A percentile compares a stretch with the other conserved stretches of the same genome.
Evolutionary conservation across 2,329 filamentous ascomycete species (phyloP).

Genomic region (Allantophomopsis cytisporea): DNA sequence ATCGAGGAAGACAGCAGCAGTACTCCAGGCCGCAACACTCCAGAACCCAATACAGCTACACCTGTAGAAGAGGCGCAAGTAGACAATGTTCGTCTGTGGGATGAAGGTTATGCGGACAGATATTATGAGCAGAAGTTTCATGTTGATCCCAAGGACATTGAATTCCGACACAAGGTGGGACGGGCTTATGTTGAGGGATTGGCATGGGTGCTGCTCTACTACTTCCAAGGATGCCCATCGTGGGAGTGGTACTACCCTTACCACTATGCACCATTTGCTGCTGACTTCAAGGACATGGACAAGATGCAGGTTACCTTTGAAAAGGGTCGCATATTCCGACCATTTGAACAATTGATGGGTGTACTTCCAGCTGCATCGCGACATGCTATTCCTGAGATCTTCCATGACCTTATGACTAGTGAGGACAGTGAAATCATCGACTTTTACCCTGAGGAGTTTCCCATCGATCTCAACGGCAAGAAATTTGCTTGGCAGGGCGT

Average conservation of each 20-base stretch:
- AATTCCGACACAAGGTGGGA: constrained; percentile 81
- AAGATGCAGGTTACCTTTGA: constrained; percentile 72
- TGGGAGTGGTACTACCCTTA: constrained; percentile 99
- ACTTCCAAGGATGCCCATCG: constrained; percentile 94
- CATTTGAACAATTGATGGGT: constrained; percentile 97
- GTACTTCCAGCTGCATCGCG: constrained; percentile 88
- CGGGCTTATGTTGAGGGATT: constrained; percentile 89
- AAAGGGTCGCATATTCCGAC: constrained; percentile 73
- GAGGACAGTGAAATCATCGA: constrained; percentile 86
- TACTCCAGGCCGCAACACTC: constrained; percentile 45
- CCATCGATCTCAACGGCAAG: constrained; percentile 89
- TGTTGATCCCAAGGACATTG: constrained; percentile 65
- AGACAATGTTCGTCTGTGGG: constrained; percentile 85
- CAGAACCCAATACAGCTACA: constrained; percentile 32
- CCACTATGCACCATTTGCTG: constrained; percentile 94
- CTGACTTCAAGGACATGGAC: constrained; percentile 76
- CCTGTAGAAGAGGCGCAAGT: constrained; percentile 47
- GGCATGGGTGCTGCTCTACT: constrained; percentile 91
- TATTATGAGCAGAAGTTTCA: constrained; percentile 98
- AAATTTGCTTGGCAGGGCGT: constrained; percentile 98
- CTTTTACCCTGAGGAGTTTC: constrained; percentile 93
- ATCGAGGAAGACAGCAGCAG: constrained; percentile 45
- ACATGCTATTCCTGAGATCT: constrained; percentile 76
- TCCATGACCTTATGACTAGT: constrained; percentile 83
- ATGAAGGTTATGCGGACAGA: constrained; percentile 84